phyloP scores from a whole-genome alignment of 164 flowering plant species.

The Tinospora cordifolia region DNA sequence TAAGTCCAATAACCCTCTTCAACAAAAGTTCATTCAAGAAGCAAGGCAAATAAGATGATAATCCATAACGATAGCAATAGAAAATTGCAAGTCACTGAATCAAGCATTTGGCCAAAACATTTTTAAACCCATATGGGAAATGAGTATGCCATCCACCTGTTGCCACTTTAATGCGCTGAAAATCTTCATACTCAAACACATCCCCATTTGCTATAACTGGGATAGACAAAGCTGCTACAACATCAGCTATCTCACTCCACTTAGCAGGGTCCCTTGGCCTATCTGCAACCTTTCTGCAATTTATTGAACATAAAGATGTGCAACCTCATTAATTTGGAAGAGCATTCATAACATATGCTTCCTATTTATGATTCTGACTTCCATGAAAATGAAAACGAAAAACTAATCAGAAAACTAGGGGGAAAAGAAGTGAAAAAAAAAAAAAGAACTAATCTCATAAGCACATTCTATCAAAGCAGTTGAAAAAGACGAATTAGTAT shows the following conservation, averaged over 20 bases:
- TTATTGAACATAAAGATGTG: slow-evolving; percentile 12
- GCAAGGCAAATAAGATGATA: background rate
- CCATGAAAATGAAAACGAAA: no score
- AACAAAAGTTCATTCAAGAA: background rate
- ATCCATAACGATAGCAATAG: background rate
- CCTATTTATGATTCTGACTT: background rate
- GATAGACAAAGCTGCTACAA: slow-evolving; percentile 76
- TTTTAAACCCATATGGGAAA: background rate
- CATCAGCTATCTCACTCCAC: slow-evolving; percentile 88
- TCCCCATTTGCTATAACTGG: slow-evolving; percentile 97
- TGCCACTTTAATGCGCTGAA: slow-evolving; percentile 54
- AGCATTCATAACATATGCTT: background rate
- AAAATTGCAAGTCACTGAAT: background rate
- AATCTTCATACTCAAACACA: slow-evolving; percentile 75
- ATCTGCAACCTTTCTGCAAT: slow-evolving; percentile 73
- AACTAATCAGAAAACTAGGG: background rate
- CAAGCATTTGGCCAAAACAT: background rate
- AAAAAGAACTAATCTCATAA: background rate
- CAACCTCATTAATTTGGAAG: background rate
- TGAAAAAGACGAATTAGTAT: no score
- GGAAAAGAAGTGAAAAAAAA: background rate
- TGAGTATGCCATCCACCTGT: slow-evolving; percentile 43
- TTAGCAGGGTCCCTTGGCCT: slow-evolving; percentile 96
- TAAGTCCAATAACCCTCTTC: background rate
- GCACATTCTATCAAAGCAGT: background rate